Evolutionary conservation across 495 filamentous ascomycete species (phyloP), one percentile per base, ranked within the genome.

Genomic region (Bryoglossum gracile): DNA sequence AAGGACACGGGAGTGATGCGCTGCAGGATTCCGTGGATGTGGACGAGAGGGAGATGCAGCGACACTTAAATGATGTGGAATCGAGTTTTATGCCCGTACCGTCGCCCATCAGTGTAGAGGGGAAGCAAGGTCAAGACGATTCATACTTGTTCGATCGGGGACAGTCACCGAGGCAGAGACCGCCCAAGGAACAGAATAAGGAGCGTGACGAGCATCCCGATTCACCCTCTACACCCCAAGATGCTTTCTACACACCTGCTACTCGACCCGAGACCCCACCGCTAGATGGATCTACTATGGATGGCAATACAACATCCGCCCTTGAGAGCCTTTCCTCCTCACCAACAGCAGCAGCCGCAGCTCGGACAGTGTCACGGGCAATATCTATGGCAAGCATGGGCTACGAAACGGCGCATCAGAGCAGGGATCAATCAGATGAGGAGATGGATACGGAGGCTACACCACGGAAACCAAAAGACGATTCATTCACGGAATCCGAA

Each of bases 11-110:
- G 8, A 59, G 50, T 43, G 58, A 63, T 19, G 63, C 40, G 18
- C 38, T 64, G 28, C 51, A 52, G 25, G 81, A 81, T 55, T 69
- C 70, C 3, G 74, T 83, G 53, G 77, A 83, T 3, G 74, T 83
- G 53, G 77, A 83, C 64, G 81, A 84, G 52, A 65, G 65, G 5
- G 75, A 78, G 58, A 77, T 86, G 78, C 71, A 74, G 43, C 71
- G 70, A 46, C 83, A 86, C 61, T 61, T 94, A 48, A 82, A 86
- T 69, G 89, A 94, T 59, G 78, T 92, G 50, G 89, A 95, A 62
- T 94, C 88, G 6, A 94, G 86, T 59, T 94, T 94, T 54, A 43
- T 89, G 32, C 62, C 56, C 35, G 66, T 57, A 25, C 60, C 57
- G 42, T 69, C 70, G 21, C 59, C 56, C 3, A 55, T 61, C 22